Base-by-base conservation (phyloP, 108 stramenopile species). In the Nitzschia palea region DNA sequence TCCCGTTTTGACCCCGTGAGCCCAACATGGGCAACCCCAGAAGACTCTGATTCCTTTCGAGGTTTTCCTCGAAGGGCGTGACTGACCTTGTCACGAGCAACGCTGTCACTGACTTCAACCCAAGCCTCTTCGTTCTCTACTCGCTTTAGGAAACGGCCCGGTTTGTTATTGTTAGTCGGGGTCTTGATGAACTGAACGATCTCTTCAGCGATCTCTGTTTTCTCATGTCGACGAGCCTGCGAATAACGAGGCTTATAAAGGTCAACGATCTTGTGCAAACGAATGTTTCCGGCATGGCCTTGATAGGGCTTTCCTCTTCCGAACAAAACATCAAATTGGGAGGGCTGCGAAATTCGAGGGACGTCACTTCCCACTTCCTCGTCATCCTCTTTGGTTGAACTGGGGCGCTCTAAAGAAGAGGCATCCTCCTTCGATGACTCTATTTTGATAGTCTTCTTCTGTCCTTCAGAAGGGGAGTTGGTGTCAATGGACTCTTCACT, bases 51-150 rank as follows among this genome's bases (percentile, higher is more conserved):
- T 14, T 60, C 59, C 40, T 60, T 60, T n/a, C 59, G 59, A 1
- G 59, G 59, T 26, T 60, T 60, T 18, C 70, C 70, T 20, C 73
- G 57, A 25, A 74, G 51, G 5, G 73, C 63, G 26, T 74, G 73
- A 42, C 73, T 74, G 37, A 74, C 64, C 29, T 74, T 74, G 12
- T 74, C 63, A 9, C 53, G 50, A 20, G 73, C 73, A 2, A 67
- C 59, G 6, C 42, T 45, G 27, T 58, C 58, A 23, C 31, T 48
- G 14, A 74, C 73, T 27, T 74, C 45, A 2, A 66, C 65, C 73
- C 73, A 74, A 17, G n/a, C 55, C 12, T 58, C 62, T 33, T 56
- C 54, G n/a, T 55, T 52, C 30, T 55, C 63, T 2, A 65, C 55
- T 29, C 48, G 44, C 30, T 73, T 73, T 28, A 73, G 45, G 51